These are phyloP conservation scores for Neurospora sp. DNA, from an alignment of 495 filamentous ascomycete species.

Conservation along the genomic window DNA sequence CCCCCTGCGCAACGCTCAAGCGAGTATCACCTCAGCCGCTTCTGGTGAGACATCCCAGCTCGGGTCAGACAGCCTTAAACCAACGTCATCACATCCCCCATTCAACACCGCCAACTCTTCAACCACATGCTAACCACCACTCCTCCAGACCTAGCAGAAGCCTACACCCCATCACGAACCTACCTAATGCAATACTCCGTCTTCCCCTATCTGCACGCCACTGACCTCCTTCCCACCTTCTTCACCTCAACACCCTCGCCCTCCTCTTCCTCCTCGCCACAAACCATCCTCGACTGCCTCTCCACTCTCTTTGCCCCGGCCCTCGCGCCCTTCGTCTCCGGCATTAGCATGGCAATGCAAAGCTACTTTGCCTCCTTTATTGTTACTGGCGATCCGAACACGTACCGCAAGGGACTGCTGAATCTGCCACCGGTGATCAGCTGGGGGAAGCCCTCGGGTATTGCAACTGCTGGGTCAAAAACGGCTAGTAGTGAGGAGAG, in stretches of 20 bases:
- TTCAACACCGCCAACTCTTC: slow-evolving; percentile 15
- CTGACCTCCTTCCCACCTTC: slow-evolving; percentile 27
- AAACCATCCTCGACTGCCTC: slow-evolving; percentile 20
- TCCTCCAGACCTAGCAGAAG: not conserved
- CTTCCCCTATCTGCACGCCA: slow-evolving; percentile 23
- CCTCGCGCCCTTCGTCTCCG: slow-evolving; percentile 21
- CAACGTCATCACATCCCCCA: not conserved
- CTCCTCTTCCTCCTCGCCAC: slow-evolving; percentile 7
- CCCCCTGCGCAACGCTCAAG: not conserved
- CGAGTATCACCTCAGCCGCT: not conserved
- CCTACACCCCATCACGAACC: not conserved
- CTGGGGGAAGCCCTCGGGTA: slow-evolving; percentile 21
- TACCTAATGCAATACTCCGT: slow-evolving; percentile 26
- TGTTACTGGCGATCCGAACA: slow-evolving; percentile 29
- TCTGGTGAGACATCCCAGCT: not conserved
- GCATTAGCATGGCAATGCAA: slow-evolving; percentile 29
- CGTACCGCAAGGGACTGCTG: slow-evolving; percentile 14
- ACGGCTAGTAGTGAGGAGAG: slow-evolving; percentile 9
- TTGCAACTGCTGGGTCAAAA: not conserved
- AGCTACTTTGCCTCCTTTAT: slow-evolving; percentile 31
- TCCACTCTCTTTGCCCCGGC: slow-evolving; percentile 20
- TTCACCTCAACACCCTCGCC: slow-evolving; percentile 20
- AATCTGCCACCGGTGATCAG: slow-evolving; percentile 27
- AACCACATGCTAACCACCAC: slow-evolving; percentile 1
- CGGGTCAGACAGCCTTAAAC: not conserved